Conservation (phyloP, 2,329 filamentous ascomycete genomes). For the Pestalotiopsis sp. region DNA sequence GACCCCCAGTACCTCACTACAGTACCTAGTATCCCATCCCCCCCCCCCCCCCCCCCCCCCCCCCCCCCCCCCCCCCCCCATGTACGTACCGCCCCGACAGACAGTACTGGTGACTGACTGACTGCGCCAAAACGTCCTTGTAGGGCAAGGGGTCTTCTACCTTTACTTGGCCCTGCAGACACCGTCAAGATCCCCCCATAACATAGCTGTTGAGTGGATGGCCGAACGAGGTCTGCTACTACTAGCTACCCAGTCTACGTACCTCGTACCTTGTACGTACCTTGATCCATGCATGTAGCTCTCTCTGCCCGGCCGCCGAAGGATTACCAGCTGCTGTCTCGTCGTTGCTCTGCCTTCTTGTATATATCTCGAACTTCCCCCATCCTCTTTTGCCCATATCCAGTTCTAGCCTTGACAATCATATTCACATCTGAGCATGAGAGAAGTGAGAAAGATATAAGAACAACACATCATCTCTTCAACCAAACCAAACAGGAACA, state of each 20-base stretch:
- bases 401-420: not conserved
- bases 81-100: not conserved
- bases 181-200: not conserved
- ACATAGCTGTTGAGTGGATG: not conserved
- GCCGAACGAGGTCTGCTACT: not conserved
- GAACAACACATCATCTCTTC: not conserved
- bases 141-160: not conserved
- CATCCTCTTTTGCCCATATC: not conserved
- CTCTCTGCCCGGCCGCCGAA: not conserved
- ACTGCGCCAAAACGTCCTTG: not conserved
- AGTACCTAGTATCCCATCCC: not conserved
- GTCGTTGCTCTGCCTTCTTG: not conserved
- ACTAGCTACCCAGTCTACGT: too few species aligned
- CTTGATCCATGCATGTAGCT: constrained; percentile 1
- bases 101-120: not conserved
- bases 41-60: too few species aligned
- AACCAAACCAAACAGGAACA: not conserved
- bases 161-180: not conserved
- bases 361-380: not conserved
- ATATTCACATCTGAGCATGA: not conserved
- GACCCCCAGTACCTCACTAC: too few species aligned
- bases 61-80: too few species aligned
- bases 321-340: not conserved
- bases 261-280: not conserved
- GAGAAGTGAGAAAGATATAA: not conserved